Conservation (phyloP, 129 eudicot genomes). For the Centella asiatica region DNA sequence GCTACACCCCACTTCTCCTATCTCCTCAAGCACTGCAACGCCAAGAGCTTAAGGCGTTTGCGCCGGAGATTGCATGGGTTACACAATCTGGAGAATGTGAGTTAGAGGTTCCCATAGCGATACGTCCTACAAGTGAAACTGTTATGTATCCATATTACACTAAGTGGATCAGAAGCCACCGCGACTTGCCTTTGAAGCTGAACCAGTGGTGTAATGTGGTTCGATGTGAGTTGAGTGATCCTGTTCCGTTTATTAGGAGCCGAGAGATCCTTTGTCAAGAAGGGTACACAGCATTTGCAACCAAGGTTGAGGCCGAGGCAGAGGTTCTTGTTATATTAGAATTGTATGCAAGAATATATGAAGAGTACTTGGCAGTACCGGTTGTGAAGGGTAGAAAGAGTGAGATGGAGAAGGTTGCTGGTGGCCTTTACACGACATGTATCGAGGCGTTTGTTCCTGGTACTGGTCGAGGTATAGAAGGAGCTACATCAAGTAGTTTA, state of each 20-base stretch:
- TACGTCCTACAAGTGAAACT: constrained; percentile 91
- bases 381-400: constrained; percentile 85
- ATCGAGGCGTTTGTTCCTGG: constrained; percentile 95
- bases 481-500: constrained; percentile 92
- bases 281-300: constrained; percentile 89
- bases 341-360: constrained; percentile 73
- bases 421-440: constrained; percentile 85
- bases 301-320: constrained; percentile 74
- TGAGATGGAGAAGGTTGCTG: constrained; percentile 90
- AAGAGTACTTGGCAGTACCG: constrained; percentile 81
- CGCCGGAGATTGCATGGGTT: constrained; percentile 99
- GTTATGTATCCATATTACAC: constrained; percentile 89
- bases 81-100: constrained; percentile 83
- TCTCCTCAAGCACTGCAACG: constrained; percentile 63
- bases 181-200: constrained; percentile 75
- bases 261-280: constrained; percentile 98
- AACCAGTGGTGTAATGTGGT: constrained; percentile 98
- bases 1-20: constrained; percentile 82
- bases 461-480: constrained; percentile 94
- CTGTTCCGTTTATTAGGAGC: constrained; percentile 95
- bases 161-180: constrained; percentile 94
- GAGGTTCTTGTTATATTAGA: constrained; percentile 88
- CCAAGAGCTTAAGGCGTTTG: constrained; percentile 94
- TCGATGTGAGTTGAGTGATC: constrained; percentile 92
- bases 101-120: constrained; percentile 78